Evolutionary conservation across 257 asterid genomes (phyloP).

Genomic region (Catharanthus roseus): DNA sequence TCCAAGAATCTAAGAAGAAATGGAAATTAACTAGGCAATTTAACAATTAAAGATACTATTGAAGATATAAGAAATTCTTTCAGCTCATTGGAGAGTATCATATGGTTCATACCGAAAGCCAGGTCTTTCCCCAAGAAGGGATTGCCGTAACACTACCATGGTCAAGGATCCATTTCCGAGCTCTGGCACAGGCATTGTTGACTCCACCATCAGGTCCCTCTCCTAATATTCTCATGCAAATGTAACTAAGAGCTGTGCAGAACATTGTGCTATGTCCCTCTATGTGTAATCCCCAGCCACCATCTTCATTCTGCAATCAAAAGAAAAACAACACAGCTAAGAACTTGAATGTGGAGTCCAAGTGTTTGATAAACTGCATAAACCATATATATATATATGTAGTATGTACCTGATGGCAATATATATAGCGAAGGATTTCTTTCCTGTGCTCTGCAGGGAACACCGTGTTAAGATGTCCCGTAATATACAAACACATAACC

Average conservation of each 20-base stretch:
- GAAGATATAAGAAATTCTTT: not conserved
- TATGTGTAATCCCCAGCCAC: slow-evolving; percentile 54
- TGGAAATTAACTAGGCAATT: not conserved
- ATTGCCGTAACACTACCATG: slow-evolving; percentile 32
- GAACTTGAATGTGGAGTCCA: not conserved
- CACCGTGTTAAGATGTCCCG: slow-evolving; percentile 26
- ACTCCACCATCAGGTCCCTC: slow-evolving; percentile 29
- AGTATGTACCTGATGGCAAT: slow-evolving; percentile 32
- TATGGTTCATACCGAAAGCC: slow-evolving; percentile 35
- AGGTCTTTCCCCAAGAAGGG: slow-evolving; percentile 51
- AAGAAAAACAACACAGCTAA: not conserved
- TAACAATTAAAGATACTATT: not conserved
- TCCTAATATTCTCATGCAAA: slow-evolving; percentile 36
- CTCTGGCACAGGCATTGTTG: slow-evolving; percentile 24
- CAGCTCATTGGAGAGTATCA: not conserved
- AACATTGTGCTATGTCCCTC: slow-evolving; percentile 50
- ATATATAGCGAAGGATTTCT: slow-evolving; percentile 34
- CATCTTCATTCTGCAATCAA: slow-evolving; percentile 38
- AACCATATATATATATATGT: not conserved
- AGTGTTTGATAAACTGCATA: not conserved
- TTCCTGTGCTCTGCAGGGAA: slow-evolving; percentile 24
- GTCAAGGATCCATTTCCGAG: slow-evolving; percentile 43
- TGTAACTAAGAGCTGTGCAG: slow-evolving; percentile 31
- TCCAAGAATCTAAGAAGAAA: slow-evolving; percentile 23
- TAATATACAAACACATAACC: slow-evolving; percentile 32